Base-by-base conservation (phyloP, 1,284 basidiomycete species). In the Earliella scabrosa region DNA sequence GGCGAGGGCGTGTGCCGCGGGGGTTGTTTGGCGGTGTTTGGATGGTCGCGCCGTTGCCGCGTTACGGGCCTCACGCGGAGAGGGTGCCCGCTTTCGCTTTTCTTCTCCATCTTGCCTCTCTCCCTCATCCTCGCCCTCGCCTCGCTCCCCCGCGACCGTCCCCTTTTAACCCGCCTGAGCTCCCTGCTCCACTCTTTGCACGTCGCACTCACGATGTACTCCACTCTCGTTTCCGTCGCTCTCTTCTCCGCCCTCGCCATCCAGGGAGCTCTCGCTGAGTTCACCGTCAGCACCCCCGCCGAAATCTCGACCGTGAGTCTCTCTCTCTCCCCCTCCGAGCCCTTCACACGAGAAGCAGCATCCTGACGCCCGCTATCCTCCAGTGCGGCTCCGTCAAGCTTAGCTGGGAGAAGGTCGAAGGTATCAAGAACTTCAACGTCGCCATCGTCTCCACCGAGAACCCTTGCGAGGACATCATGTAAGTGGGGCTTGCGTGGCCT, bases 151-250 rank as follows among this genome's bases (percentile, higher is more conserved):
- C 54, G 45, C 46, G 41, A 29, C 50, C 50, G 51, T 40, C 43
- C 53, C 46, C 40, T 44, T 52, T 49, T 51, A 48, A 47, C 41
- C 56, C 61, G 60, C 63, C 63, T 66, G 62, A 62, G 59, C 66
- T 58, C 64, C 64, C 59, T 65, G 62, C 61, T 66, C 68, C 63
- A 59, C 63, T 63, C 67, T 61, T 63, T 54, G 47, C 59, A 59
- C 56, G 52, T 55, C 63, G 39, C 7, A 26, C 54, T 54, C 57
- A 77, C 68, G 66, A 92, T 92, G 89, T 87, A 85, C 82, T 76
- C 84, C 76, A 88, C 89, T 77, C 74, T 92, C 87, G 50, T 90
- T 89, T 79, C 80, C 59, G 71, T 82, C 75, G 78, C 86, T 71
- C 81, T 91, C 83, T 74, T 90, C 78, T 73, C 80, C 68, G 69